Percentiles rank a stretch among this genome's conserved stretches.
phyloP scores from a whole-genome alignment of 2,329 filamentous ascomycete species.

The Alternaria brassicicola region DNA sequence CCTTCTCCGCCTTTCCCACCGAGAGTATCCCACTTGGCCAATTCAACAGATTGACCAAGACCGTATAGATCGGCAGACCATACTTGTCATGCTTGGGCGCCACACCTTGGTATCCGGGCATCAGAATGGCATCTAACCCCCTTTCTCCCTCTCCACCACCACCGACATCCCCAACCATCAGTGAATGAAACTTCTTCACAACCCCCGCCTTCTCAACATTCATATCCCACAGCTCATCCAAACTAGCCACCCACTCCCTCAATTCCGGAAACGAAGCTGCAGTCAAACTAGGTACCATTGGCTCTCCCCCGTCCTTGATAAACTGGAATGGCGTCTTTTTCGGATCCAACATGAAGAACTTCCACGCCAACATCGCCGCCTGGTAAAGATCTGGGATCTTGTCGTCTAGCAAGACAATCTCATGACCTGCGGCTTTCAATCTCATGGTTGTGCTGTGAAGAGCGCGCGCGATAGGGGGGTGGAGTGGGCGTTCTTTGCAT shows the following conservation, averaged over 20 bases:
- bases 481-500: slow-evolving; percentile 56
- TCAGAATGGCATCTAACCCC: slow-evolving; percentile 59
- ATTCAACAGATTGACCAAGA: slow-evolving; percentile 60
- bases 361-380: slow-evolving; percentile 47
- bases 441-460: slow-evolving; percentile 50
- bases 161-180: slow-evolving; percentile 33
- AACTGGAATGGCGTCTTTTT: slow-evolving; percentile 40
- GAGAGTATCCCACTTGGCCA: slow-evolving; percentile 60
- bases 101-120: slow-evolving; percentile 57
- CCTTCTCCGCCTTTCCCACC: slow-evolving; percentile 51
- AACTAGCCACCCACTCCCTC: slow-evolving; percentile 37
- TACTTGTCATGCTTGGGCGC: slow-evolving; percentile 61
- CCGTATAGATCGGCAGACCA: slow-evolving; percentile 55
- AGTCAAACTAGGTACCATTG: slow-evolving; percentile 51
- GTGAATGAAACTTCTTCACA: slow-evolving; percentile 50
- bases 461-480: slow-evolving; percentile 58
- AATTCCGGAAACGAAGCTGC: slow-evolving; percentile 40
- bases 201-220: slow-evolving; percentile 48
- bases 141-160: slow-evolving; percentile 35
- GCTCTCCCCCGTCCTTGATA: slow-evolving; percentile 52
- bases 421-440: slow-evolving; percentile 55
- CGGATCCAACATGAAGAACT: slow-evolving; percentile 53
- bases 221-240: slow-evolving; percentile 53
- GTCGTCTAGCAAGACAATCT: slow-evolving; percentile 42
- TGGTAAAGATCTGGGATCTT: slow-evolving; percentile 40